Evolutionary conservation across 108 stramenopile species (phyloP), one percentile per base, ranked within the genome.

Genomic region (Cyclotella choctawhatcheeana): DNA sequence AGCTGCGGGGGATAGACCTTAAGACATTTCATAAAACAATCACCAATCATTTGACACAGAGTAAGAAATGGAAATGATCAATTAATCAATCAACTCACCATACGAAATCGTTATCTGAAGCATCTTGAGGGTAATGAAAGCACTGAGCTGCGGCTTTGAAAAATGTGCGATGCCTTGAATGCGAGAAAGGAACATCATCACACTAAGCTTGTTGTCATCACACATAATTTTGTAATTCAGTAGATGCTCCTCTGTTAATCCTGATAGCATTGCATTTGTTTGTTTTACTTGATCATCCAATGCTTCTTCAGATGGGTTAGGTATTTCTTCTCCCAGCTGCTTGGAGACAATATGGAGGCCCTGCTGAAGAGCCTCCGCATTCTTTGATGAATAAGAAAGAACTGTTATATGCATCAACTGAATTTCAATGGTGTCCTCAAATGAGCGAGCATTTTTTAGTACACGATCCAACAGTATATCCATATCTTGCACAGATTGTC

Each of bases 321-420:
- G 58, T 4, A 63, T 24, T 18, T 30, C 37, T 33, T 69, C 58
- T 12, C 67, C 74, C 21, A 76, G 68, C 18, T n/a, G n/a, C n/a
- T 30, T 43, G 7, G 48, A 44, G 17, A 75, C 21, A 18, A 59
- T 53, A 2, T 17, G 5, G 12, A 58, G 5, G 6, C 55, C 67
- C 26, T 40, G 47, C 22, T 58, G 30, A 29, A 69, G 20, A 7
- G 66, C 67, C 34, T 68, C 67, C 4, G 2, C 14, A 7, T 44
- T 50, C 7, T 48, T 35, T 45, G 31, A 1, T 31, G 32, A 8
- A 29, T 67, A 48, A 2, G 5, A 2, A 2, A 68, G 58, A 0
- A 33, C 32, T 22, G 47, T 14, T 0, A 68, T 31, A 6, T 33
- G 4, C 2, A 60, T 30, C 0, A 18, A 69, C 1, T 60, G 26